These are phyloP conservation scores for Dimargaris verticillata DNA, from an alignment of 192 early-diverging fungal genomes.

Conservation along the genomic window DNA sequence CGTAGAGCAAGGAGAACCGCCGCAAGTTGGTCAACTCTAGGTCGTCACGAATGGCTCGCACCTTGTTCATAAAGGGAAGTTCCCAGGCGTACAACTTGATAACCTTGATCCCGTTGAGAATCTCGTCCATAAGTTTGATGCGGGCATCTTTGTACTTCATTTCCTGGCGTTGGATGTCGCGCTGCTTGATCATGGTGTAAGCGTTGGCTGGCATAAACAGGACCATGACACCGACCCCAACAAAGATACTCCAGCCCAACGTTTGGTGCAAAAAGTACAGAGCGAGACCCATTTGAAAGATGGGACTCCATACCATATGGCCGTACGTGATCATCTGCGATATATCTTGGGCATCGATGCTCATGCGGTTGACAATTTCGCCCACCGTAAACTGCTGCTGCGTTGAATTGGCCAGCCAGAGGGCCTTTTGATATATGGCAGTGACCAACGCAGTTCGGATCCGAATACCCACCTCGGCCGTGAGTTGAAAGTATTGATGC, in stretches of 20 bases:
- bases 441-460: constrained; percentile 57
- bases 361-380: constrained; percentile 51
- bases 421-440: constrained; percentile 72
- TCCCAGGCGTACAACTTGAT: constrained; percentile 97
- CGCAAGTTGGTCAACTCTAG: constrained; percentile 59
- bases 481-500: constrained; percentile 80
- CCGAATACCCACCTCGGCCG: constrained; percentile 58
- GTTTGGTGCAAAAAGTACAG: constrained; percentile 63
- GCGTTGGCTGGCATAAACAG: constrained; percentile 66
- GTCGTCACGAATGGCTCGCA: constrained; percentile 47
- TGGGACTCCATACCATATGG: constrained; percentile 59
- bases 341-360: constrained; percentile 44
- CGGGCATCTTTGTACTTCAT: constrained; percentile 74
- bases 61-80: constrained; percentile 46
- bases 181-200: constrained; percentile 40
- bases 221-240: constrained; percentile 70
- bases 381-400: constrained; percentile 67
- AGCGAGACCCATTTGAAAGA: constrained; percentile 59
- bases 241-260: constrained; percentile 66
- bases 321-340: constrained; percentile 48
- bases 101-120: constrained; percentile 79
- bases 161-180: constrained; percentile 53
- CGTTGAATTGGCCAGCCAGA: constrained; percentile 58
- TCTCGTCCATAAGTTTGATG: constrained; percentile 65
- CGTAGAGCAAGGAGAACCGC: constrained; percentile 50